Percentiles rank a stretch among this genome's conserved stretches.
These are phyloP conservation scores for Stygiomarasmius scandens DNA, from an alignment of 1,284 basidiomycete genomes.

Conservation along the genomic window DNA sequence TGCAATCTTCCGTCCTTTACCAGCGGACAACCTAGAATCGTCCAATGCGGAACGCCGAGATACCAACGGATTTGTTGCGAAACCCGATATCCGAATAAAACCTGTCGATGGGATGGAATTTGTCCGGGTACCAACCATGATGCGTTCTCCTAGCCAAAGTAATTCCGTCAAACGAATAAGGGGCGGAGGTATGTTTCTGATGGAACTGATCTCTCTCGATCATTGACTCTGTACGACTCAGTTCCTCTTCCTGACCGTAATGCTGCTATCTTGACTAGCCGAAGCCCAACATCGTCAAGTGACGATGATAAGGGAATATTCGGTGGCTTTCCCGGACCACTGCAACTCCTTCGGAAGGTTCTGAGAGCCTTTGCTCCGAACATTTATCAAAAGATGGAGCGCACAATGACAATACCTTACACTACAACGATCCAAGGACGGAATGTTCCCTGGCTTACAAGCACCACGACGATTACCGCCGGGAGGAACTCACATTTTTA, in stretches of 20 bases:
- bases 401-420: constrained; percentile 39
- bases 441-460: constrained; percentile 37
- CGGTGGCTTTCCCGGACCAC: constrained; percentile 54
- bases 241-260: constrained; percentile 14
- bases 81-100: too few species aligned
- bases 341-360: constrained; percentile 34
- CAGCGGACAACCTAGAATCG: neutral
- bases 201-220: too few species aligned
- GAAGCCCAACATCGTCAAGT: constrained; percentile 33
- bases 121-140: too few species aligned
- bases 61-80: too few species aligned
- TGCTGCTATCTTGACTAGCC: constrained; percentile 8
- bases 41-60: too few species aligned
- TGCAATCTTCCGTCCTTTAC: constrained; percentile 11
- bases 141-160: too few species aligned
- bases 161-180: too few species aligned
- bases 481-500: constrained; percentile 79
- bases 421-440: constrained; percentile 31
- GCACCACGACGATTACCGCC: constrained; percentile 44
- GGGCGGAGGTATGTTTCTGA: too few species aligned
- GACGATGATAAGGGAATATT: constrained; percentile 48
- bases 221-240: too few species aligned
- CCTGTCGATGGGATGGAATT: too few species aligned
- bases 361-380: constrained; percentile 37
- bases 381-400: constrained; percentile 37